Evolutionary conservation across 768 basidiomycete species (phyloP).

Genomic region (Imleria badia): DNA sequence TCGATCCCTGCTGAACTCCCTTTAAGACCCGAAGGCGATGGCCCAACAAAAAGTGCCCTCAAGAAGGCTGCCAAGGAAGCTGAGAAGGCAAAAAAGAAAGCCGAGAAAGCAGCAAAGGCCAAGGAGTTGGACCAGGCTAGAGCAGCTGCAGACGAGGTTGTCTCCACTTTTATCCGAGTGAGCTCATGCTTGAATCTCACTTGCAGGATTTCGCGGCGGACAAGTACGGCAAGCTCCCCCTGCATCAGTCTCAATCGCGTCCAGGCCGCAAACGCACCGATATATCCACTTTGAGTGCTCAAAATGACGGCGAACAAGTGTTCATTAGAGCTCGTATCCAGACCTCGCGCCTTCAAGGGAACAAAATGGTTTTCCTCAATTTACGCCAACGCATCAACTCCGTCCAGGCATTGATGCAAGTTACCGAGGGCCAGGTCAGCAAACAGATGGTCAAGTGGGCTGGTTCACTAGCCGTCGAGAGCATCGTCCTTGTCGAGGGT

Average conservation of each 20-base stretch:
- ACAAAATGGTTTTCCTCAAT: conserved; percentile 93
- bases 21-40: conserved; percentile 36
- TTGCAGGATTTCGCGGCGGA: conserved; percentile 70
- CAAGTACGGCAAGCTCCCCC: conserved; percentile 84
- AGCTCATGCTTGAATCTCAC: conserved; percentile 2
- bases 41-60: conserved; percentile 81
- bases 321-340: conserved; percentile 88
- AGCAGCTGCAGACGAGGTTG: conserved; percentile 58
- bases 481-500: conserved; percentile 90
- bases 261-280: conserved; percentile 57
- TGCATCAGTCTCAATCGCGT: conserved; percentile 89
- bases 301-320: conserved; percentile 70
- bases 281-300: conserved; percentile 61
- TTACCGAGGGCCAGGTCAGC: conserved; percentile 74
- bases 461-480: conserved; percentile 74
- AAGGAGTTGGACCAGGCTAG: conserved; percentile 73
- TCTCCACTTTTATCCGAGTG: conserved; percentile 35
- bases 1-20: conserved; percentile 1
- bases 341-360: conserved; percentile 88
- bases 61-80: conserved; percentile 91
- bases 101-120: conserved; percentile 80
- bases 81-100: conserved; percentile 87
- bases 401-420: conserved; percentile 80
- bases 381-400: conserved; percentile 85
- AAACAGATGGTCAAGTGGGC: conserved; percentile 99